These are phyloP conservation scores for Globisporangium megalacanthum DNA, from an alignment of 352 stramenopile genomes.

Conservation along the genomic window DNA sequence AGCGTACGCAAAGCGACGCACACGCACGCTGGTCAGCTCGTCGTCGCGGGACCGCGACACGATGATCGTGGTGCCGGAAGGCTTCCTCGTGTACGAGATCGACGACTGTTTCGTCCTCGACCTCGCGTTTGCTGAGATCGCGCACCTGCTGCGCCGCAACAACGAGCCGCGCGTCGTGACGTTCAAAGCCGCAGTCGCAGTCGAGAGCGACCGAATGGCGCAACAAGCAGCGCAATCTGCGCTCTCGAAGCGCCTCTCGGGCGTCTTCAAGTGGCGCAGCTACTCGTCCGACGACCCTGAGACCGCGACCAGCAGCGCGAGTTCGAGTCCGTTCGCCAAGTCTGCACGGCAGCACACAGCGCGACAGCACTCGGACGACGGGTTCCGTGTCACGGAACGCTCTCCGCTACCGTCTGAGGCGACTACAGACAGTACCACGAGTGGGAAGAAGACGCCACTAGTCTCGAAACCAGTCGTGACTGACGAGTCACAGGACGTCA, in stretches of 20 bases:
- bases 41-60: conserved; percentile 5
- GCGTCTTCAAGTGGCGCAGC: conserved; percentile 41
- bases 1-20: conserved; percentile 22
- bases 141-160: conserved; percentile 48
- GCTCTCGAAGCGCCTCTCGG: conserved; percentile 43
- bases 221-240: conserved; percentile 13
- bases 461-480: not conserved
- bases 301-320: conserved; percentile 11
- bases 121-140: conserved; percentile 57
- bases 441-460: not conserved
- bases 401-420: not conserved
- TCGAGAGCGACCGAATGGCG: conserved; percentile 22
- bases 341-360: conserved; percentile 11
- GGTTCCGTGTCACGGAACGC: not conserved
- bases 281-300: conserved; percentile 18
- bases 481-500: conserved; percentile 6
- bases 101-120: conserved; percentile 48
- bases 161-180: conserved; percentile 35
- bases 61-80: conserved; percentile 37
- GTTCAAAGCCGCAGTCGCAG: conserved; percentile 49
- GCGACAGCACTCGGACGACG: conserved; percentile 10
- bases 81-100: conserved; percentile 61
- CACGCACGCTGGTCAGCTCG: not conserved
- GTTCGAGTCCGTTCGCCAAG: conserved; percentile 18
- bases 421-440: not conserved